These are phyloP conservation scores for Talaromyces marneffei DNA, from an alignment of 2,329 filamentous ascomycete species.

Conservation along the genomic window DNA sequence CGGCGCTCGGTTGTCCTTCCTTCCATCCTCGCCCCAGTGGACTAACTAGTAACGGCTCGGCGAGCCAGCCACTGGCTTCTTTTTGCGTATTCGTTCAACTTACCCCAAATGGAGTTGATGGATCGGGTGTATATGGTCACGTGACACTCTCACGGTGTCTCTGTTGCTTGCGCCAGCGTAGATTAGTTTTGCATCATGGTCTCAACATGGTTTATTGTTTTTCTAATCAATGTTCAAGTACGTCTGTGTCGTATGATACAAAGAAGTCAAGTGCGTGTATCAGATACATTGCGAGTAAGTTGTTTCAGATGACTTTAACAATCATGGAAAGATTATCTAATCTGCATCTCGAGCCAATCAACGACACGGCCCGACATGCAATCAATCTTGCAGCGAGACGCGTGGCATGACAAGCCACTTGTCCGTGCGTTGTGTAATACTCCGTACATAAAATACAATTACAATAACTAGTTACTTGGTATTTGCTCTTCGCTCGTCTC, in stretches of 20 bases:
- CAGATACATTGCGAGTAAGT: neutral
- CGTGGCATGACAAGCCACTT: conserved; percentile 3
- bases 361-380: neutral
- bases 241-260: neutral
- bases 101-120: neutral
- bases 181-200: too few species aligned
- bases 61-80: neutral
- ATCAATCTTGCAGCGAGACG: neutral
- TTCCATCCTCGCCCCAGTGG: too few species aligned
- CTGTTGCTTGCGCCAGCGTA: too few species aligned
- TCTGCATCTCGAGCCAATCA: neutral
- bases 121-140: neutral
- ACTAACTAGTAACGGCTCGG: neutral
- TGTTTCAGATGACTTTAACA: neutral
- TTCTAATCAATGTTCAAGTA: too few species aligned
- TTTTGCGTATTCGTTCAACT: neutral
- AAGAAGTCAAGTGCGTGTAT: too few species aligned
- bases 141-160: too few species aligned
- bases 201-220: too few species aligned
- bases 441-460: too few species aligned
- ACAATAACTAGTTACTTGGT: too few species aligned
- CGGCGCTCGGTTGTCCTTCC: neutral
- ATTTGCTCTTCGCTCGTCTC: too few species aligned
- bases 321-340: neutral
- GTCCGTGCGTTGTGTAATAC: neutral